phyloP scores from a whole-genome alignment of 2,329 filamentous ascomycete species.

The Ophiognomonia clavigignenti-juglandacearum region DNA sequence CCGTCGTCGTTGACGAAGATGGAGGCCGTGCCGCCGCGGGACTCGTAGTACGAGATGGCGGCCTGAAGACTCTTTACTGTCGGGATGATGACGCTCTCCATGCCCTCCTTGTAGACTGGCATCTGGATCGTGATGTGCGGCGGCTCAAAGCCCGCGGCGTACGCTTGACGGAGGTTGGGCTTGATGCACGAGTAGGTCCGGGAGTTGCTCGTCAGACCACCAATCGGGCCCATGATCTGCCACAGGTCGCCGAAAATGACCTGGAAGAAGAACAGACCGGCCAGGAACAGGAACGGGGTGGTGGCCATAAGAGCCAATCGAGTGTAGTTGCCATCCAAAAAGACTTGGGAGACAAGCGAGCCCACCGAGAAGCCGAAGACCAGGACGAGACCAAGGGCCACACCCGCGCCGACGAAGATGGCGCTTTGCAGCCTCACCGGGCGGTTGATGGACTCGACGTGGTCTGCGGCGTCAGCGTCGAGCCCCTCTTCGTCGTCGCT shows the following conservation, averaged over 20 bases:
- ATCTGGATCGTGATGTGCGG: conserved; percentile 41
- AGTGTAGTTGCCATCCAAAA: conserved; percentile 33
- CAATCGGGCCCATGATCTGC: conserved; percentile 46
- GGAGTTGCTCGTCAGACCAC: conserved; percentile 37
- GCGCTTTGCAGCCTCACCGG: conserved; percentile 32
- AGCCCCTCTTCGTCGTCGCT: conserved; percentile 21
- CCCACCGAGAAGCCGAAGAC: conserved; percentile 32
- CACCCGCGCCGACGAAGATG: conserved; percentile 33
- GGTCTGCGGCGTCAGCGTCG: conserved; percentile 22
- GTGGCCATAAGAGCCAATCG: conserved; percentile 30
- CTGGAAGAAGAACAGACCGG: conserved; percentile 39
- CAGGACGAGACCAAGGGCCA: conserved; percentile 32
- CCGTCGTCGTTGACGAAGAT: conserved; percentile 58
- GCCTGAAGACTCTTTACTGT: conserved; percentile 43
- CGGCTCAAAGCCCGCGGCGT: conserved; percentile 27
- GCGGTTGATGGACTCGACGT: conserved; percentile 34
- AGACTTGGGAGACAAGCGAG: conserved; percentile 33
- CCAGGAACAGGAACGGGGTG: conserved; percentile 32
- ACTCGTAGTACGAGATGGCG: conserved; percentile 45
- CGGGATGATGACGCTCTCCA: conserved; percentile 40
- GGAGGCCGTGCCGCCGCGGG: conserved; percentile 31
- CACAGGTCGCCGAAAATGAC: conserved; percentile 33
- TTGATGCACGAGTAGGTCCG: conserved; percentile 34
- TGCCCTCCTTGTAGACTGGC: conserved; percentile 39
- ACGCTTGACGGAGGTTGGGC: conserved; percentile 29